Percentiles rank a stretch among this genome's conserved stretches.
Conservation (phyloP, 179 eudicot species). For the Beta corolliflora region DNA sequence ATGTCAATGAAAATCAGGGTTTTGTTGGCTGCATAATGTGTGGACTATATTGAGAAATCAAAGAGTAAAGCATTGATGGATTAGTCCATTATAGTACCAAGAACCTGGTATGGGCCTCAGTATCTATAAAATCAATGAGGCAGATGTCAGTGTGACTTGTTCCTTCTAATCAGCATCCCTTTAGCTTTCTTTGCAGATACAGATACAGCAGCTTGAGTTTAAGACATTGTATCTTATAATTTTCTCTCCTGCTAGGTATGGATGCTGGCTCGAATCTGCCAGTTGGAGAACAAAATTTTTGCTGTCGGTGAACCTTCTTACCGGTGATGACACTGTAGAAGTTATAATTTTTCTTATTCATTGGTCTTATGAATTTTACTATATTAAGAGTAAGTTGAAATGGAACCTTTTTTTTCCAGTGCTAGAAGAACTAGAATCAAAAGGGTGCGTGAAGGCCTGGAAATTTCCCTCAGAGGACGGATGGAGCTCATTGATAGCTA, state of each 20-base stretch:
- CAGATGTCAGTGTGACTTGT: neutral
- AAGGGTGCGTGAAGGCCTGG: constrained; percentile 81
- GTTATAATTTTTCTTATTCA: neutral
- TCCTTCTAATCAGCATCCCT: neutral
- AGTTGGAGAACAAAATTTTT: constrained; percentile 89
- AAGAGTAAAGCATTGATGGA: neutral
- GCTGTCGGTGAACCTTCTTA: constrained; percentile 97
- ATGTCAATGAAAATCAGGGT: too few species aligned
- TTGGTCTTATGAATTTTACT: neutral
- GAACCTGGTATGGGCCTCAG: neutral
- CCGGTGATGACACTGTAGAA: constrained; percentile 47
- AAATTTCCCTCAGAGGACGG: constrained; percentile 69
- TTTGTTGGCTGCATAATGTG: neutral
- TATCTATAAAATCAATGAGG: neutral
- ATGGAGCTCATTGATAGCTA: constrained; percentile 86
- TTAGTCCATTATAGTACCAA: neutral
- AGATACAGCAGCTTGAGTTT: neutral
- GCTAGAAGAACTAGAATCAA: constrained; percentile 69
- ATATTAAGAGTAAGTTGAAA: neutral
- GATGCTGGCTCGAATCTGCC: constrained; percentile 98
- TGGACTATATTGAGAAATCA: neutral
- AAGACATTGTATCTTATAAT: neutral
- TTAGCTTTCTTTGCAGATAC: neutral
- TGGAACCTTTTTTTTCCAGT: constrained; percentile 33
- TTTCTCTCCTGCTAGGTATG: constrained; percentile 55